phyloP scores from a whole-genome alignment of 257 asterid species.

The Solanum megistacrolobum region DNA sequence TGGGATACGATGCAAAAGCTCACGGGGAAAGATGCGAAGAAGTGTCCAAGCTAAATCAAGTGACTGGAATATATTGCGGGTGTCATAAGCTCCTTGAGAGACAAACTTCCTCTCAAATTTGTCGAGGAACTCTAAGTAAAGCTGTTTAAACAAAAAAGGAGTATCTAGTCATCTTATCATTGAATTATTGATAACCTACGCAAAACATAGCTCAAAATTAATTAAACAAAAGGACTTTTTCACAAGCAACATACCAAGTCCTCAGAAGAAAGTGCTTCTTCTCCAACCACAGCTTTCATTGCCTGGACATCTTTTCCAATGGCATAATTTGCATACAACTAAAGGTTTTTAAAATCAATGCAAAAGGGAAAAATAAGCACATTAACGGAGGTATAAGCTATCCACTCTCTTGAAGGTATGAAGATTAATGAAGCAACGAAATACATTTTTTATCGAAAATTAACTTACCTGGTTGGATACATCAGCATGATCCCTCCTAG shows the following conservation, averaged over 20 bases:
- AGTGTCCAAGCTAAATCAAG: constrained; percentile 98
- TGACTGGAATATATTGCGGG: constrained; percentile 82
- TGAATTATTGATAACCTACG: background rate
- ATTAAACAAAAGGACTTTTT: background rate
- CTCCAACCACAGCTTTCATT: constrained; percentile 89
- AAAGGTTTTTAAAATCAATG: background rate
- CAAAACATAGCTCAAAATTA: background rate
- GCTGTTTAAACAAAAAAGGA: constrained; percentile 22
- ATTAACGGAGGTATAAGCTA: background rate
- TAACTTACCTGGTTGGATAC: constrained; percentile 85
- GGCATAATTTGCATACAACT: constrained; percentile 80
- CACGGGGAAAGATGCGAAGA: constrained; percentile 95
- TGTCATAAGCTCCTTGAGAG: constrained; percentile 74
- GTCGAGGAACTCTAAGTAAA: constrained; percentile 72
- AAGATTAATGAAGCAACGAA: background rate
- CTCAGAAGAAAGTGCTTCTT: constrained; percentile 83
- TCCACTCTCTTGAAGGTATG: background rate
- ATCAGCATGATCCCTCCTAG: constrained; percentile 92
- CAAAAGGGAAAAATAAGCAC: background rate
- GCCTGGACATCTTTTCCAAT: constrained; percentile 86
- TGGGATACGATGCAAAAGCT: constrained; percentile 94
- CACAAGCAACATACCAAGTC: constrained; percentile 50
- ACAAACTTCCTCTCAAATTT: constrained; percentile 83
- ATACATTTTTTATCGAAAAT: background rate
- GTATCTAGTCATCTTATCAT: background rate